Evolutionary conservation across 192 early-diverging fungal species (phyloP).

Genomic region (Rhizoclosmatium sp.): DNA sequence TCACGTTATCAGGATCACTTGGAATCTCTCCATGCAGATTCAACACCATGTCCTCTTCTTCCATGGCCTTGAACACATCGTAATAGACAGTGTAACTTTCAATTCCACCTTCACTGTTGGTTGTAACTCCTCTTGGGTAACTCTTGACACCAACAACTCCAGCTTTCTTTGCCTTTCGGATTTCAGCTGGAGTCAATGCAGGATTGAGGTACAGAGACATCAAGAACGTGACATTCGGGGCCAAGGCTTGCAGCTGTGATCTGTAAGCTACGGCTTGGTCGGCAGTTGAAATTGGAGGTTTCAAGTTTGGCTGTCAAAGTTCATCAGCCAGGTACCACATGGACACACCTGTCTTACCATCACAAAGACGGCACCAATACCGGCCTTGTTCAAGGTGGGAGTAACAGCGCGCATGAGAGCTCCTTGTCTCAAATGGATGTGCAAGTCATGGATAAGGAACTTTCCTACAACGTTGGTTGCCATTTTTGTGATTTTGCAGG

Average conservation of each 20-base stretch:
- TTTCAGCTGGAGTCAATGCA: slow-evolving; percentile 88
- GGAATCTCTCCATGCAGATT: slow-evolving; percentile 97
- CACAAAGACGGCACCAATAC: slow-evolving; percentile 86
- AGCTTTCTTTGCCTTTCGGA: slow-evolving; percentile 79
- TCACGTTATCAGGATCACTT: slow-evolving; percentile 76
- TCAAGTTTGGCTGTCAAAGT: slow-evolving; percentile 83
- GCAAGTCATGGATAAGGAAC: slow-evolving; percentile 77
- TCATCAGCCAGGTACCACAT: too few species aligned
- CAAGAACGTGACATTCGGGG: slow-evolving; percentile 86
- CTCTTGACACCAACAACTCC: slow-evolving; percentile 75
- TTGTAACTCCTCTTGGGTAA: slow-evolving; percentile 74
- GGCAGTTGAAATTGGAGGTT: slow-evolving; percentile 87
- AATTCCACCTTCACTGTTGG: slow-evolving; percentile 95
- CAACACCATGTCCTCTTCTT: slow-evolving; percentile 90
- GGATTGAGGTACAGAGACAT: slow-evolving; percentile 94
- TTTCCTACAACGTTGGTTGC: slow-evolving; percentile 3
- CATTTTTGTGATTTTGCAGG: not conserved
- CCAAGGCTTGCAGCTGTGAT: slow-evolving; percentile 76
- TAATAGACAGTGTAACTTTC: slow-evolving; percentile 90
- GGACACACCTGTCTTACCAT: slow-evolving; percentile 70
- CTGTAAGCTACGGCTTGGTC: slow-evolving; percentile 89
- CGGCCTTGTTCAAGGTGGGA: slow-evolving; percentile 79
- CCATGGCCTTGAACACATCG: slow-evolving; percentile 93
- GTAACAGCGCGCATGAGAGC: slow-evolving; percentile 89
- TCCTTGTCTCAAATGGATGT: slow-evolving; percentile 92